phyloP scores from a whole-genome alignment of 2,329 filamentous ascomycete species.

The Colletotrichum godetiae region DNA sequence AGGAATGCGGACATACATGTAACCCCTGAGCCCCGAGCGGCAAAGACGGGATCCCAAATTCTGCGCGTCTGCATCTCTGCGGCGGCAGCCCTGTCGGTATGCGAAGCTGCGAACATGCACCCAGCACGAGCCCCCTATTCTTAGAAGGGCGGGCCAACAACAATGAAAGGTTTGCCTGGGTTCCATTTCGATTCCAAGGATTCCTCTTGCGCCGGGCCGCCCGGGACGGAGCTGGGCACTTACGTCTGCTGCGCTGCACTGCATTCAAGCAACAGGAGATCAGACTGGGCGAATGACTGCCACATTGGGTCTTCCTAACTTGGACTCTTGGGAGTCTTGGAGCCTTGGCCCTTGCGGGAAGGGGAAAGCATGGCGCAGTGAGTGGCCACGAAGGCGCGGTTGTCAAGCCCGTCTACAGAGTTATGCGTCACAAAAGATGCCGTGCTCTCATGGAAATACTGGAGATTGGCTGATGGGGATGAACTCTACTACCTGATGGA shows the following conservation, averaged over 20 bases:
- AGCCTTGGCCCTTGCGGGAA: background rate
- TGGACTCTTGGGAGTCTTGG: background rate
- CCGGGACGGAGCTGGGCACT: conserved; percentile 21
- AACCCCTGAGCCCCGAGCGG: background rate
- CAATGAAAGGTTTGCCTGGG: background rate
- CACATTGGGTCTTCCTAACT: background rate
- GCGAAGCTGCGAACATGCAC: background rate
- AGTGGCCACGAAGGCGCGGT: background rate
- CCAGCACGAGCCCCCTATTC: conserved; percentile 13
- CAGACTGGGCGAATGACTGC: conserved; percentile 1
- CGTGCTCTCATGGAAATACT: conserved; percentile 1
- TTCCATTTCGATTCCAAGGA: background rate
- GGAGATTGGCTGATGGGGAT: conserved; percentile 8
- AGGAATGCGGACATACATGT: background rate
- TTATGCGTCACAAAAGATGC: conserved; percentile 6
- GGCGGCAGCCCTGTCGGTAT: background rate
- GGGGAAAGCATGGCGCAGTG: conserved; percentile 3
- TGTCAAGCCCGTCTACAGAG: background rate
- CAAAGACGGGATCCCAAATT: background rate
- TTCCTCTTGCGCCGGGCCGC: conserved; percentile 17
- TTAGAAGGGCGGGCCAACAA: background rate
- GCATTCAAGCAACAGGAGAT: conserved; percentile 6
- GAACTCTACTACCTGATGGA: conserved; percentile 1
- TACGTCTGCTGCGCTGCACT: background rate
- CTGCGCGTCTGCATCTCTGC: background rate